These are phyloP conservation scores for Linum usitatissimum DNA, from an alignment of 345 rosid species.

Conservation along the genomic window DNA sequence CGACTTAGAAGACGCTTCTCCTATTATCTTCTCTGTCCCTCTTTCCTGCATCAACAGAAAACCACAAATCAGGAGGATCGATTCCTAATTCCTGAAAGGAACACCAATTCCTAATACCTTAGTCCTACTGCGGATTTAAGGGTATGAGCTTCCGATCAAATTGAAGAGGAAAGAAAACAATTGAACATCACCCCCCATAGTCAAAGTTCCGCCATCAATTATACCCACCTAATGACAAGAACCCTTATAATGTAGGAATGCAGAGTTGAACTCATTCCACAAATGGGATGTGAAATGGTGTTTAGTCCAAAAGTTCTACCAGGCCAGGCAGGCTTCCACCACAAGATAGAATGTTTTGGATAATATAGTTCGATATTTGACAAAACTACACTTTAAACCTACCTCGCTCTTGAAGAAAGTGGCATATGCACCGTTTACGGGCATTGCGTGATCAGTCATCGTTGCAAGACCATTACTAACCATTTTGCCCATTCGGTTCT, in stretches of 20 bases:
- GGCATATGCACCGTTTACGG: slow-evolving; percentile 33
- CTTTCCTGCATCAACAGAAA: slow-evolving; percentile 38
- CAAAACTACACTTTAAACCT: slow-evolving; percentile 3
- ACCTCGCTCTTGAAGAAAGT: slow-evolving; percentile 49
- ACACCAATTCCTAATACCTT: no score
- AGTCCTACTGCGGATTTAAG: no score
- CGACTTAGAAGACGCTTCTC: slow-evolving; percentile 32
- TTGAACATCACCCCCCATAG: no score
- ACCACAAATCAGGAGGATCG: neutral
- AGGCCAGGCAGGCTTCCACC: neutral
- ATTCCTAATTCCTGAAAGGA: neutral
- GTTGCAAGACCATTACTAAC: slow-evolving; percentile 35
- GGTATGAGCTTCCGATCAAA: no score
- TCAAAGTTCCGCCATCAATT: no score
- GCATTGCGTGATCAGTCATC: slow-evolving; percentile 41
- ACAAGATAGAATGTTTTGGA: neutral
- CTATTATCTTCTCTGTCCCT: slow-evolving; percentile 31
- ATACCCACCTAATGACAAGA: no score
- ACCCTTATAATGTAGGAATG: no score
- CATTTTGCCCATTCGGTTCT: slow-evolving; percentile 30
- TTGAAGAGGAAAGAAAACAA: no score
- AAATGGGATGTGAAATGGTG: no score
- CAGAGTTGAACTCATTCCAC: no score
- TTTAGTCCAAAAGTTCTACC: no score
- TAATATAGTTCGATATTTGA: neutral